Conservation (phyloP, 306 rosid genomes). For the Cucurbita pepo region DNA sequence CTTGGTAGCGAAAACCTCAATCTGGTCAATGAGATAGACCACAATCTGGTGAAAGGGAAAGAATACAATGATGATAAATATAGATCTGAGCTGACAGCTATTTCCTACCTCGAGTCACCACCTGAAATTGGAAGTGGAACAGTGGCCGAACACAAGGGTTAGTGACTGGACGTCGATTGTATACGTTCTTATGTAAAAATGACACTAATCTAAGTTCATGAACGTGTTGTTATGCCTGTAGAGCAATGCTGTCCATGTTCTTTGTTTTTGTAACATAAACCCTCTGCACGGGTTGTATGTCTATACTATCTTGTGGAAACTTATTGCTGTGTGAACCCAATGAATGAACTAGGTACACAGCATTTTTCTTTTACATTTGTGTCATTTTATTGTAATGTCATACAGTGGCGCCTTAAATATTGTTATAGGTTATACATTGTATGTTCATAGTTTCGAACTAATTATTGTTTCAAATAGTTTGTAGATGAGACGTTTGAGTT, state of each 20-base stretch:
- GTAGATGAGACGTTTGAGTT: neutral
- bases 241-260: neutral
- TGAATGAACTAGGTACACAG: neutral
- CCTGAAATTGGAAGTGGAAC: slow-evolving; percentile 21
- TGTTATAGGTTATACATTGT: neutral
- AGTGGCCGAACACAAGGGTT: slow-evolving; percentile 9
- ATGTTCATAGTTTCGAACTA: neutral
- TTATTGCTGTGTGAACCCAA: neutral
- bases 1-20: neutral
- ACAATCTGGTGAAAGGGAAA: slow-evolving; percentile 3
- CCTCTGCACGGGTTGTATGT: neutral
- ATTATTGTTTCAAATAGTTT: neutral
- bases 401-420: neutral
- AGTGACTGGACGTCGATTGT: slow-evolving; percentile 1
- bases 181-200: neutral
- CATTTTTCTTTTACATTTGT: neutral
- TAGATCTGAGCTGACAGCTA: slow-evolving; percentile 36
- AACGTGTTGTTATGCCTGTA: neutral
- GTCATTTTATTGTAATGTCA: neutral
- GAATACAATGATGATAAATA: slow-evolving; percentile 22
- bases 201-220: neutral
- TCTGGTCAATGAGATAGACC: neutral
- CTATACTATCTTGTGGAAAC: slow-evolving; percentile 1
- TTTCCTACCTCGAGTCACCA: slow-evolving; percentile 26
- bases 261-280: neutral